phyloP scores from a whole-genome alignment of 139 green algal species.

The Tetradesmus obliquus region DNA sequence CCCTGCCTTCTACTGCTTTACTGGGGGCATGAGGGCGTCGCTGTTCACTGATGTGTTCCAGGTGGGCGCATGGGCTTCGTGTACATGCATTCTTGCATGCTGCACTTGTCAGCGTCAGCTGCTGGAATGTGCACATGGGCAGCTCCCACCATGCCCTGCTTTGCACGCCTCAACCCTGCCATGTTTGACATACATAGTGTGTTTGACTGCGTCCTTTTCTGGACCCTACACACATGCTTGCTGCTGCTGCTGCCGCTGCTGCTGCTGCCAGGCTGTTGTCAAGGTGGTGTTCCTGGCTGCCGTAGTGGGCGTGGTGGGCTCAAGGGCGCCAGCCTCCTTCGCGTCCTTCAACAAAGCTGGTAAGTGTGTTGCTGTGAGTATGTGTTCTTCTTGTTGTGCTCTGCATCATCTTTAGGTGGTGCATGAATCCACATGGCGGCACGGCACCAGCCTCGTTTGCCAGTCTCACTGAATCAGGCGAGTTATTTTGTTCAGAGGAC shows the following conservation, averaged over 20 bases:
- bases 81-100: no score
- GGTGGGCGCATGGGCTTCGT: neutral
- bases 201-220: neutral
- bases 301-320: conserved; percentile 28
- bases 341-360: conserved; percentile 36
- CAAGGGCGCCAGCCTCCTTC: conserved; percentile 19
- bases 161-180: no score
- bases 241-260: neutral
- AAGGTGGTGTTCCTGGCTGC: conserved; percentile 41
- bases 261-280: conserved; percentile 14
- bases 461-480: no score
- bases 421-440: no score
- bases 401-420: no score
- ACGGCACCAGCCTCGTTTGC: no score
- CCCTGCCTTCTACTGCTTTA: conserved; percentile 44
- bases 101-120: no score
- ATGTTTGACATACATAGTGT: no score
- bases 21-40: conserved; percentile 43
- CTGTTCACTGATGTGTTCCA: conserved; percentile 46
- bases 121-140: no score
- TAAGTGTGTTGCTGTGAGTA: neutral
- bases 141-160: no score
- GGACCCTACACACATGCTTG: neutral
- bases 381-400: neutral
- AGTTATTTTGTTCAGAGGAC: no score